phyloP scores from a whole-genome alignment of 75 land plant species.

The Gnetum montanum region DNA sequence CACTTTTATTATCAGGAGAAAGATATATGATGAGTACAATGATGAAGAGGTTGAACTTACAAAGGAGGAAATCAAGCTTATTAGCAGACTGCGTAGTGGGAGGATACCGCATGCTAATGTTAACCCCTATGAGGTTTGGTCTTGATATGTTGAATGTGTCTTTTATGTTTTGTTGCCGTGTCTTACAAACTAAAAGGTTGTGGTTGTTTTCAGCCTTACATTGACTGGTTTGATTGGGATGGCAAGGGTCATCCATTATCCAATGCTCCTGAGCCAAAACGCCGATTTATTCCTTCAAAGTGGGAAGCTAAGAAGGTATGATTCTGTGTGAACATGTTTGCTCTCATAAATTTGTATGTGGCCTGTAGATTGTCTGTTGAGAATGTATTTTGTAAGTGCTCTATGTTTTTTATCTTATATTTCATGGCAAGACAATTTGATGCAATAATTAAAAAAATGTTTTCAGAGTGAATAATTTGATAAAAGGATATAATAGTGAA shows the following conservation, averaged over 20 bases:
- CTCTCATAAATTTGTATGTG: too few relatives aligned
- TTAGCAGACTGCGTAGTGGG: slow-evolving; percentile 60
- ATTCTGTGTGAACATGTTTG: too few relatives aligned
- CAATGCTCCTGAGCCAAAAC: slow-evolving; percentile 97
- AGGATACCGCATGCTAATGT: slow-evolving; percentile 84
- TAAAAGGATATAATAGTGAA: too few relatives aligned
- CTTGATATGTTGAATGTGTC: not conserved
- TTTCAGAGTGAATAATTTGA: too few relatives aligned
- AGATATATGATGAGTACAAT: slow-evolving; percentile 87
- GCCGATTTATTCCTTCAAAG: slow-evolving; percentile 94
- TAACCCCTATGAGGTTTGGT: slow-evolving; percentile 72
- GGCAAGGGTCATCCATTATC: slow-evolving; percentile 79
- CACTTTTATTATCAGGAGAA: slow-evolving; percentile 84
- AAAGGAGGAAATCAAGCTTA: slow-evolving; percentile 51
- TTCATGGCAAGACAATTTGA: too few relatives aligned
- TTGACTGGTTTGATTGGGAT: slow-evolving; percentile 92
- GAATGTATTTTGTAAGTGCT: too few relatives aligned
- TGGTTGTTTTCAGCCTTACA: slow-evolving; percentile 64
- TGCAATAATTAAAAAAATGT: too few relatives aligned
- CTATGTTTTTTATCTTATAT: too few relatives aligned
- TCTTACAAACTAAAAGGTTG: slow-evolving; percentile 5
- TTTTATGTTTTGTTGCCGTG: too few relatives aligned
- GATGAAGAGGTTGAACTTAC: slow-evolving; percentile 90
- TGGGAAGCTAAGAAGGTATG: slow-evolving; percentile 95
- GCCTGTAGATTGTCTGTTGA: too few relatives aligned